Base-by-base conservation (phyloP, 257 asterid genomes). In the Osmanthus fragrans region DNA sequence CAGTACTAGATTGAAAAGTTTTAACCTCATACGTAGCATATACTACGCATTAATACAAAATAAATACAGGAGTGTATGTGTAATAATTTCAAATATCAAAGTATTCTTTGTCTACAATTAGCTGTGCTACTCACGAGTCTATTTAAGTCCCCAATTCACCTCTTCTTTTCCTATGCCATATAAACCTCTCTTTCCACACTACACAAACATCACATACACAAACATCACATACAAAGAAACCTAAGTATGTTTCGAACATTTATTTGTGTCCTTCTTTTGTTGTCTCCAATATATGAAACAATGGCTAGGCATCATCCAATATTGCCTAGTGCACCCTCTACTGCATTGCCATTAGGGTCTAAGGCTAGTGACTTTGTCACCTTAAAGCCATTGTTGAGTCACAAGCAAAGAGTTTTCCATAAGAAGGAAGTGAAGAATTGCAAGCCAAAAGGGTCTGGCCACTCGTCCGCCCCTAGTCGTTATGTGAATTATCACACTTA, bases 381-480 rank as follows among this genome's bases (percentile, higher is more conserved):
- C 0, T 36, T 79, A 83, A 85, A 85, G 5, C 94, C 94, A 0
- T 77, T 71, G 39, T 68, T 71, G 71, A 88, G 75, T 73, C 88
- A 81, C 76, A 85, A 86, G 34, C 79, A 75, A 2, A 65, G 77
- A 3, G 71, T 77, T 66, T 86, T 86, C 18, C 88, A 71, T 70
- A 79, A 64, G 45, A 73, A 73, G 19, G 88, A 78, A 74, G 72
- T 92, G 25, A 86, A 85, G 82, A 80, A 87, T 56, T 94, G 98
- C 83, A 87, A 84, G 94, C 97, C 98, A 0, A 94, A 92, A 72
- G 97, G 97, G 36, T 63, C 84, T 7, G 83, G 85, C 66, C 97
- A 85, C 71, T 86, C 98, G 5, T 94, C 98, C 0, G 97, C 92
- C 6, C 98, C 98, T 4, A 92, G 97, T 76, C 96, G 96, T 8